phyloP scores from a whole-genome alignment of 768 basidiomycete species.

The Suillus weaverae region DNA sequence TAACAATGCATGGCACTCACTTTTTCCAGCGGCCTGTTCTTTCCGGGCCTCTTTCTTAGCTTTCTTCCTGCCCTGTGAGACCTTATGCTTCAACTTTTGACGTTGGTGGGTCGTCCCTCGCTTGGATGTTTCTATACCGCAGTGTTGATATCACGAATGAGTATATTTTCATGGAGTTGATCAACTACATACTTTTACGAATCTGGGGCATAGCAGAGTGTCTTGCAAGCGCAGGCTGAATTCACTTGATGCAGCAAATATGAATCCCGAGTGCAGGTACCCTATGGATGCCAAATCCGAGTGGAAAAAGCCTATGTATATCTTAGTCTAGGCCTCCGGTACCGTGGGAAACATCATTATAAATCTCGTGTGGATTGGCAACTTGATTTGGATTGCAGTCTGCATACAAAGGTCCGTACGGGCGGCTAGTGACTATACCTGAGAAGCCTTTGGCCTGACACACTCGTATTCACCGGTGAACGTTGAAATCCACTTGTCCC shows the following conservation, averaged over 20 bases:
- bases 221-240: conserved; percentile 1
- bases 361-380: no score
- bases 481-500: not conserved
- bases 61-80: conserved; percentile 77
- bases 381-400: no score
- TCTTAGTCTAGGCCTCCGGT: not conserved
- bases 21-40: conserved; percentile 80
- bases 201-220: conserved; percentile 56
- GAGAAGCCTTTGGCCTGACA: not conserved
- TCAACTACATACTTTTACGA: conserved; percentile 55
- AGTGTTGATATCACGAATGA: conserved; percentile 3
- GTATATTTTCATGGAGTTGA: conserved; percentile 13
- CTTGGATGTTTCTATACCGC: conserved; percentile 75
- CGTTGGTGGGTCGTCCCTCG: conserved; percentile 73
- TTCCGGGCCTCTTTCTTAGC: conserved; percentile 71
- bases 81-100: conserved; percentile 71
- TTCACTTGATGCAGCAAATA: not conserved
- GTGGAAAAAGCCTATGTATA: not conserved
- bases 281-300: not conserved
- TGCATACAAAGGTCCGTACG: not conserved
- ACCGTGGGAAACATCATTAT: not conserved
- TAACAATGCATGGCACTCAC: conserved; percentile 37
- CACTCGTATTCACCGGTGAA: not conserved
- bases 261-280: not conserved
- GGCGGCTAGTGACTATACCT: not conserved